Base-by-base conservation (phyloP, 129 eudicot species). In the Flaveria sonorensis region DNA sequence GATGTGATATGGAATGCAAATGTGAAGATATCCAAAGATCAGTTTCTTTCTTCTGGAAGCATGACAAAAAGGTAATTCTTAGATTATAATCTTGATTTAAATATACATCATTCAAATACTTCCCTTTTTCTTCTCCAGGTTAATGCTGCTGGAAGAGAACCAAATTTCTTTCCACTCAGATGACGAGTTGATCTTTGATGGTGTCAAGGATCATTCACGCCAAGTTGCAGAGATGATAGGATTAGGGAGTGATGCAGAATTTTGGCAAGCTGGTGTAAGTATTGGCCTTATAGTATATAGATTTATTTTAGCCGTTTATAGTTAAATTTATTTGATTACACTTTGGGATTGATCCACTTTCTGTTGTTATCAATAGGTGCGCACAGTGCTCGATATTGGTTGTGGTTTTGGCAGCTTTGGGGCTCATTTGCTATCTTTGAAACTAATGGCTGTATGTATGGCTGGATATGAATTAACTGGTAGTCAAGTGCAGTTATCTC, bases 361-460 rank as follows among this genome's bases (percentile, higher is more conserved):
- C 50, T 79, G 68, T 28, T 73, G 80, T 14, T 55, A 63, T 76
- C 19, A 71, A 73, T 90, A 94, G 98, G 97, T 94, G 66, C 96
- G 67, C 65, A 83, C 76, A 11, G 90, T 94, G 45, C 83, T 94
- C 70, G 98, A 94, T 85, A 91, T 94, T 86, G 97, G 96, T 26
- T 94, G 97, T 75, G 98, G 98, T 21, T 94, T 94, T 87, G 98
- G 98, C 71, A 94, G 97, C 86, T 94, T 94, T 86, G 96, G 96
- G 39, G 96, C 97, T 60, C 98, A 91, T 87, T 82, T 94, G 74
- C 83, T 94, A 36, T 87, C 98, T 2, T 84, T 89, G 19, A 91
- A 89, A 76, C 43, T 94, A 82, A 91, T 91, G 97, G 81, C 93
- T 75, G 76, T 91, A 43, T 94, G 98, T 88, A 76, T 86, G 80